Conservation (phyloP, 768 basidiomycete species). For the Sistotremastrum suecicum region DNA sequence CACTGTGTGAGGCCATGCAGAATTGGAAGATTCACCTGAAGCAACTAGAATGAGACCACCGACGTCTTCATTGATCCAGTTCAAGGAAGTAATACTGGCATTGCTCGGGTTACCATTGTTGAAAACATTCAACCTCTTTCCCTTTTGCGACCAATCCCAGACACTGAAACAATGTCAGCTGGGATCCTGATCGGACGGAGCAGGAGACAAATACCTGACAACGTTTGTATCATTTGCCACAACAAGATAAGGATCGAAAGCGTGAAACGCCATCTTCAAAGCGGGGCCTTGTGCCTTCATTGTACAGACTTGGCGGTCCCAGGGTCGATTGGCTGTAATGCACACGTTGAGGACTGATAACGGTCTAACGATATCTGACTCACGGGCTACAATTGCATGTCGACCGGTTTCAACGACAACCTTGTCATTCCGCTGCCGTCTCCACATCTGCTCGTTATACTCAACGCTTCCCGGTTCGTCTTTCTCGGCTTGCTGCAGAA, state of each 20-base stretch:
- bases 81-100: conserved; percentile 73
- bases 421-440: conserved; percentile 79
- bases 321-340: conserved; percentile 39
- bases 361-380: conserved; percentile 12
- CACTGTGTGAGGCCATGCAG: not conserved
- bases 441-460: conserved; percentile 94
- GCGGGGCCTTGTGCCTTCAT: conserved; percentile 47
- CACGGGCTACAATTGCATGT: conserved; percentile 66
- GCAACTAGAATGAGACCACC: conserved; percentile 81
- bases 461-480: conserved; percentile 91
- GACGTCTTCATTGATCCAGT: conserved; percentile 92
- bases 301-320: conserved; percentile 62
- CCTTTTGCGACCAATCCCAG: conserved; percentile 82
- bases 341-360: not conserved
- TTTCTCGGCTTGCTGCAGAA: conserved; percentile 69
- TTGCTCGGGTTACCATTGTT: conserved; percentile 78
- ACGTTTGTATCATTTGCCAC: conserved; percentile 77
- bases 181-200: not conserved
- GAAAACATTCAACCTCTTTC: conserved; percentile 63
- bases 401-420: conserved; percentile 53
- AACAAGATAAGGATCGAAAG: conserved; percentile 81
- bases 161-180: conserved; percentile 37
- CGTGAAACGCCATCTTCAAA: conserved; percentile 75
- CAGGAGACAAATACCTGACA: conserved; percentile 45
- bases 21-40: conserved; percentile 41